A percentile compares a stretch with the other conserved stretches of the same genome.
Evolutionary conservation across 139 green algal genomes (phyloP).

Genomic region (Cymbomonas tetramitiformis): DNA sequence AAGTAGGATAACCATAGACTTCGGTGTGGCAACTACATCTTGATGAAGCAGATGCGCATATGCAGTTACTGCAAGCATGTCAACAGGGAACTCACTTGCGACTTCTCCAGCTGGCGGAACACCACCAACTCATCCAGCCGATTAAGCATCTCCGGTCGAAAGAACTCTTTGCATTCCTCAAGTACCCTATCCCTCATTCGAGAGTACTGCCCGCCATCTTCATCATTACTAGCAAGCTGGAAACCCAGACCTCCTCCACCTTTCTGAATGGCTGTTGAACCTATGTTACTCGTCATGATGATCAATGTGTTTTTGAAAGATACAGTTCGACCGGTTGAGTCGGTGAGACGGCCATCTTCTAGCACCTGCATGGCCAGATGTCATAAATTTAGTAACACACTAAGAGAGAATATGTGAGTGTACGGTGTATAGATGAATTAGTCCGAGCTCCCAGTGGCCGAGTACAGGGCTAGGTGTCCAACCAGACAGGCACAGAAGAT

Average conservation of each 20-base stretch:
- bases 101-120: conserved; percentile 50
- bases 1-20: too few species aligned
- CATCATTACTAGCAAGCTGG: conserved; percentile 25
- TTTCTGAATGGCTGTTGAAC: conserved; percentile 39
- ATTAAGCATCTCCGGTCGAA: conserved; percentile 68
- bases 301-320: conserved; percentile 65
- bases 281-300: conserved; percentile 65
- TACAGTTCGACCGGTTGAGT: conserved; percentile 56
- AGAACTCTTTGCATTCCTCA: conserved; percentile 65
- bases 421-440: too few species aligned
- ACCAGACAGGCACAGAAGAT: too few species aligned
- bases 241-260: conserved; percentile 52
- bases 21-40: too few species aligned
- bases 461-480: too few species aligned
- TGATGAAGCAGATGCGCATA: too few species aligned
- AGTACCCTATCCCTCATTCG: conserved; percentile 49
- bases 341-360: conserved; percentile 83
- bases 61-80: conserved; percentile 47
- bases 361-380: too few species aligned
- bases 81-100: too few species aligned
- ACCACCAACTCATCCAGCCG: conserved; percentile 69
- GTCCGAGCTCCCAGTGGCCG: too few species aligned
- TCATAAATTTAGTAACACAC: too few species aligned
- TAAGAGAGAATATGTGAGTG: too few species aligned
- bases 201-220: conserved; percentile 31